phyloP scores from a whole-genome alignment of 352 stramenopile species.

The Phytopythium sindhum region DNA sequence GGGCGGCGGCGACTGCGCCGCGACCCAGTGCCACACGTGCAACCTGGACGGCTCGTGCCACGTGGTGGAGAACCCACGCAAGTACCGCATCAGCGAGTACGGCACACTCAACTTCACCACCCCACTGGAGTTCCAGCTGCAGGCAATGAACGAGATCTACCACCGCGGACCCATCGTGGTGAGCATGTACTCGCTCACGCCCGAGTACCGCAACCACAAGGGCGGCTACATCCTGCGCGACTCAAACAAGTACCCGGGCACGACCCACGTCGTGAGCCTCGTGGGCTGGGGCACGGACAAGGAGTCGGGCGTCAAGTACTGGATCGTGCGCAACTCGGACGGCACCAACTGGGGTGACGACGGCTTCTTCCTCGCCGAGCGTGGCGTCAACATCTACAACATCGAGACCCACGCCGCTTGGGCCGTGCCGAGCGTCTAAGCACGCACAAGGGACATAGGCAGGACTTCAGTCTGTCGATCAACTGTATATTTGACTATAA shows the following conservation, averaged over 20 bases:
- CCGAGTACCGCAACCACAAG: conserved; percentile 84
- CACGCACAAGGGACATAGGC: background rate
- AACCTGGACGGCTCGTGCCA: conserved; percentile 55
- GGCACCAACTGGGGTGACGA: conserved; percentile 74
- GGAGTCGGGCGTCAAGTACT: conserved; percentile 89
- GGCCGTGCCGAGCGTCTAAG: conserved; percentile 62
- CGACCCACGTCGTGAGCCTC: conserved; percentile 92
- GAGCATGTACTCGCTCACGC: conserved; percentile 84
- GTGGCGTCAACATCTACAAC: conserved; percentile 77
- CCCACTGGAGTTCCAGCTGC: conserved; percentile 56
- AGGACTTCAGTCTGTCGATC: background rate
- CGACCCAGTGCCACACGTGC: conserved; percentile 67
- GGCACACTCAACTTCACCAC: conserved; percentile 75
- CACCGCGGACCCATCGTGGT: conserved; percentile 93
- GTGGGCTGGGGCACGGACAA: conserved; percentile 92
- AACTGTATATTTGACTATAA: background rate
- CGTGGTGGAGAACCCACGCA: conserved; percentile 51
- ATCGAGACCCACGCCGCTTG: conserved; percentile 70
- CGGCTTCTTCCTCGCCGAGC: conserved; percentile 70
- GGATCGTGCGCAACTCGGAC: conserved; percentile 94
- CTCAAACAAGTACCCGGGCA: conserved; percentile 68
- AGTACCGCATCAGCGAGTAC: conserved; percentile 72
- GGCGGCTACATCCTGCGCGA: conserved; percentile 90
- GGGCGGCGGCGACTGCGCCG: conserved; percentile 44
- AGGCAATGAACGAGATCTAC: conserved; percentile 96